phyloP scores from a whole-genome alignment of 1,284 basidiomycete species.

The Cryptococcus sp. region DNA sequence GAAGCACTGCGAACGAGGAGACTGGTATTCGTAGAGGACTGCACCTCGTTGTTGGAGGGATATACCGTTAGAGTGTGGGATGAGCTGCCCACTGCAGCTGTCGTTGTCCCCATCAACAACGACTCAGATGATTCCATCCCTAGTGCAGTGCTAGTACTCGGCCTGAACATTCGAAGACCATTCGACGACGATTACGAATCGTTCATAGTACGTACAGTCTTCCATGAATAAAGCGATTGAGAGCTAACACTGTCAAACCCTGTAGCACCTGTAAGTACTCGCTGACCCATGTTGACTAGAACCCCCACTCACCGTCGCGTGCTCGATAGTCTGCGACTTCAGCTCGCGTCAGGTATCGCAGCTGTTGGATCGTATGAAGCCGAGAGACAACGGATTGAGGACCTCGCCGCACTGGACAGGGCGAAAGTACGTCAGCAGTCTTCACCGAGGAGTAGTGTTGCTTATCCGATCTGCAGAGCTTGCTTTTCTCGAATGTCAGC shows the following conservation, averaged over 20 bases:
- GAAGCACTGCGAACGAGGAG: conserved; percentile 39
- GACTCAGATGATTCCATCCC: conserved; percentile 47
- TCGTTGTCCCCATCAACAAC: conserved; percentile 52
- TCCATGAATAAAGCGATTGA: background rate
- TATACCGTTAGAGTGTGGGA: conserved; percentile 51
- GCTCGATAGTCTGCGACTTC: conserved; percentile 28
- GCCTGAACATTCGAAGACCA: conserved; percentile 47
- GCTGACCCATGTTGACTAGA: no score
- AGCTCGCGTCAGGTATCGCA: conserved; percentile 44
- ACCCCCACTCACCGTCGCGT: background rate
- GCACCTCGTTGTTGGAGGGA: conserved; percentile 35
- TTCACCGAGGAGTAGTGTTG: background rate
- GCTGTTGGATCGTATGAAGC: conserved; percentile 50
- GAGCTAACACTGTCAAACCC: background rate
- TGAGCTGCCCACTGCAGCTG: conserved; percentile 47
- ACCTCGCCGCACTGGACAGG: conserved; percentile 53
- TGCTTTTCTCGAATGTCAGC: conserved; percentile 50
- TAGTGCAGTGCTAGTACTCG: conserved; percentile 49
- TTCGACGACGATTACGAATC: conserved; percentile 51
- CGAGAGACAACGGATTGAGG: conserved; percentile 50
- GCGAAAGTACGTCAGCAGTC: conserved; percentile 35
- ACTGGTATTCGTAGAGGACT: conserved; percentile 49
- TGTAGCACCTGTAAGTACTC: conserved; percentile 31
- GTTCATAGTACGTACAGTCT: conserved; percentile 37
- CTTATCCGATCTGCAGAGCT: conserved; percentile 13